A percentile compares a stretch with the other conserved stretches of the same genome.
These are phyloP conservation scores for Xerocomellus chrysenteron DNA, from an alignment of 768 basidiomycete species.

Conservation along the genomic window DNA sequence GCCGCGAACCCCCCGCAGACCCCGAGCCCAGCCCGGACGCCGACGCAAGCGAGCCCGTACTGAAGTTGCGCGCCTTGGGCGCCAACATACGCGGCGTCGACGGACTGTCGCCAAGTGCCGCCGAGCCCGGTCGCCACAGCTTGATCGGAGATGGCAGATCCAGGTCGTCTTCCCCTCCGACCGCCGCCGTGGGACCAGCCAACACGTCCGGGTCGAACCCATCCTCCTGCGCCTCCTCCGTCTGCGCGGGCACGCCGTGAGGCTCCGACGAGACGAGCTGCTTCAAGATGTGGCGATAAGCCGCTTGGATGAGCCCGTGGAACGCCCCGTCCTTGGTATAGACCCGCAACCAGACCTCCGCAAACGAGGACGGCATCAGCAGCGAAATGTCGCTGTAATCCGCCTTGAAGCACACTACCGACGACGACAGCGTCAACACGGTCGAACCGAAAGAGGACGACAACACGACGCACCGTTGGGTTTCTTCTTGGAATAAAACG, in stretches of 20 bases:
- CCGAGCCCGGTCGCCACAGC: background rate
- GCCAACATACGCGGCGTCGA: slow-evolving; percentile 33
- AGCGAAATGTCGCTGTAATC: slow-evolving; percentile 59
- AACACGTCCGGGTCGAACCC: slow-evolving; percentile 17
- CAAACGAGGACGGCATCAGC: slow-evolving; percentile 63
- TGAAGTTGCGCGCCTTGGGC: slow-evolving; percentile 21
- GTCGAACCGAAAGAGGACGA: background rate
- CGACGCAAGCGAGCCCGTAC: slow-evolving; percentile 7
- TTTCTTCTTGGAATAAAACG: slow-evolving; percentile 70
- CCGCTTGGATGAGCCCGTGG: slow-evolving; percentile 64
- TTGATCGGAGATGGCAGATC: slow-evolving; percentile 29
- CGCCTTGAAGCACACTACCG: slow-evolving; percentile 44
- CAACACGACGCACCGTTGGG: slow-evolving; percentile 47
- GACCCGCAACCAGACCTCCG: slow-evolving; percentile 65
- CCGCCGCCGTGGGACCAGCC: background rate
- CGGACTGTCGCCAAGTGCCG: background rate
- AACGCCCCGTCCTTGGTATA: slow-evolving; percentile 64
- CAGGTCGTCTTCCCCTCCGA: slow-evolving; percentile 1
- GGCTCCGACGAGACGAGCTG: slow-evolving; percentile 12
- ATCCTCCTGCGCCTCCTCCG: slow-evolving; percentile 4
- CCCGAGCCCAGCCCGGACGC: background rate
- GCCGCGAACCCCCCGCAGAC: slow-evolving; percentile 10
- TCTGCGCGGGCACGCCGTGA: background rate
- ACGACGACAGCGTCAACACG: background rate
- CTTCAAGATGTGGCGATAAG: slow-evolving; percentile 50